phyloP scores from a whole-genome alignment of 2,329 filamentous ascomycete species.

The Aureobasidium melanogenum region DNA sequence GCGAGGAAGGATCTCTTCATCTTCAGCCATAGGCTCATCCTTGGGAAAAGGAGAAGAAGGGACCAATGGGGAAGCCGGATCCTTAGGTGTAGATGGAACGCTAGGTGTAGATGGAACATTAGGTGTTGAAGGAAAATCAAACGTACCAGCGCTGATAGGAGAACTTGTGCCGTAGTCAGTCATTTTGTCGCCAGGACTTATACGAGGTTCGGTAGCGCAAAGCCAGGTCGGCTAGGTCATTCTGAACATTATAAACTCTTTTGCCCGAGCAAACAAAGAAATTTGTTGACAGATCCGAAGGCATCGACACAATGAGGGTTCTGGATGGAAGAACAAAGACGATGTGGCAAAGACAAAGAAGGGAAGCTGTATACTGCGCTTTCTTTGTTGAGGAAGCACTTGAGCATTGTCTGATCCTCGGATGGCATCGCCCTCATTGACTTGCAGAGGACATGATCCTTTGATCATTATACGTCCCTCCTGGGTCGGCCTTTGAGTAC shows the following conservation, averaged over 20 bases:
- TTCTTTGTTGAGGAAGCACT: background rate
- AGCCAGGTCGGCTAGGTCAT: background rate
- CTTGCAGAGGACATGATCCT: background rate
- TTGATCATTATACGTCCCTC: background rate
- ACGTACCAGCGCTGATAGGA: background rate
- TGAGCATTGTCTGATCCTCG: background rate
- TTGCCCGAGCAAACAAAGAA: background rate
- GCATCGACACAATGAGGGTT: background rate
- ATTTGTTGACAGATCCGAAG: too few species aligned
- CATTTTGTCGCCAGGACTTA: slow-evolving; percentile 1
- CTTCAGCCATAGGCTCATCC: background rate
- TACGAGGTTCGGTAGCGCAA: too few species aligned
- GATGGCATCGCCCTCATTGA: too few species aligned
- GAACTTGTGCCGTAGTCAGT: background rate
- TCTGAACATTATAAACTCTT: background rate
- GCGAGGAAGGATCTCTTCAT: background rate
- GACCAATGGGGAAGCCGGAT: background rate
- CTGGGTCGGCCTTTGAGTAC: background rate
- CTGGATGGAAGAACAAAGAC: too few species aligned
- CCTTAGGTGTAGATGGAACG: background rate
- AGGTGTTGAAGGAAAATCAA: background rate
- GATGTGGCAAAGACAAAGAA: background rate
- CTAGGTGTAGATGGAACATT: background rate
- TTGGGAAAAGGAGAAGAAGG: background rate
- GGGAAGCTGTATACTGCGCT: background rate